phyloP scores from a whole-genome alignment of 2,329 filamentous ascomycete genomes.

The Hymenoscyphus fructigenus region DNA sequence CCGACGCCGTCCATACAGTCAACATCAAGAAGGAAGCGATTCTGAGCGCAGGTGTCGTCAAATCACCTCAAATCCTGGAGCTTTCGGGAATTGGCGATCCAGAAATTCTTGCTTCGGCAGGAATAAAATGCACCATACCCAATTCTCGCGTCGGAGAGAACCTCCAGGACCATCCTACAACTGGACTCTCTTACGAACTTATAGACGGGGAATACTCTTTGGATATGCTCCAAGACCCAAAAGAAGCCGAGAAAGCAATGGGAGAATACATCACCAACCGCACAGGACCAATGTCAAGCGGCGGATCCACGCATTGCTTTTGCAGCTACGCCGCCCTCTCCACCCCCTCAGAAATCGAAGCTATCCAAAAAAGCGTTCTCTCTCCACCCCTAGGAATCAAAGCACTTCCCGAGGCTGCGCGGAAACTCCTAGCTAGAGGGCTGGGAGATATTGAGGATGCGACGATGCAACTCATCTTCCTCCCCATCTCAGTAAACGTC shows the following conservation, averaged over 20 bases:
- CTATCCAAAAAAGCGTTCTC: not conserved
- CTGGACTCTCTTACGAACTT: slow-evolving; percentile 17
- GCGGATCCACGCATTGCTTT: slow-evolving; percentile 10
- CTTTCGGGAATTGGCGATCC: slow-evolving; percentile 34
- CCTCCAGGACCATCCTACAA: slow-evolving; percentile 23
- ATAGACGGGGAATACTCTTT: slow-evolving; percentile 11
- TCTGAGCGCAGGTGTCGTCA: slow-evolving; percentile 29
- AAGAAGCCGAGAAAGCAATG: slow-evolving; percentile 21
- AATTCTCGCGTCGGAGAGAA: slow-evolving; percentile 27
- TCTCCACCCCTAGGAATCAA: not conserved
- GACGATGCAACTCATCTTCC: slow-evolving; percentile 13
- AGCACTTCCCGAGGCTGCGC: not conserved
- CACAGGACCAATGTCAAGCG: slow-evolving; percentile 15
- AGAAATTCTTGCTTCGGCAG: slow-evolving; percentile 20
- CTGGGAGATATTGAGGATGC: slow-evolving; percentile 10
- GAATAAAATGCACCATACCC: slow-evolving; percentile 20
- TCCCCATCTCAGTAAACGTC: slow-evolving; percentile 5
- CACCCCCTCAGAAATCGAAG: not conserved
- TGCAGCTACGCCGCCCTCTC: slow-evolving; percentile 8
- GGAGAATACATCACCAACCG: slow-evolving; percentile 32
- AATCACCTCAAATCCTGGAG: slow-evolving; percentile 37
- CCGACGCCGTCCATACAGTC: slow-evolving; percentile 17
- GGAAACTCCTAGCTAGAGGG: slow-evolving; percentile 2
- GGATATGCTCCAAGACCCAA: slow-evolving; percentile 9
- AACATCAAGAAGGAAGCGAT: slow-evolving; percentile 31